Conservation (phyloP, 2,329 filamentous ascomycete genomes). For the Sphaerostilbella broomeana region DNA sequence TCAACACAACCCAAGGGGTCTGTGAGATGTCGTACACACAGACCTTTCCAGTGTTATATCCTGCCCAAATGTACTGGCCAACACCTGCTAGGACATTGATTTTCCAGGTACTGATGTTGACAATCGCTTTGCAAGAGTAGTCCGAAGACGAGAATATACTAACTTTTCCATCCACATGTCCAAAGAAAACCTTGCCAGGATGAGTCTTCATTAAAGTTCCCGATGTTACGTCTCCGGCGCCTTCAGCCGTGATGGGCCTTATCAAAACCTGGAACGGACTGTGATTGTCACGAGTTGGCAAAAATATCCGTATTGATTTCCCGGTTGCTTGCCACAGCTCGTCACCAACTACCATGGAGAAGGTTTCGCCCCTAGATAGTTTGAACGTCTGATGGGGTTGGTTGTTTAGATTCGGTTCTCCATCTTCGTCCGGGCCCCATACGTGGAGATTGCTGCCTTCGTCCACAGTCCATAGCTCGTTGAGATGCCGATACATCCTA, state of each 20-base stretch:
- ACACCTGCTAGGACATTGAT: slow-evolving; percentile 82
- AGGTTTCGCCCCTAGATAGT: slow-evolving; percentile 73
- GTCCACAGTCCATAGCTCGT: slow-evolving; percentile 91
- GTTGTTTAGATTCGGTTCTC: slow-evolving; percentile 66
- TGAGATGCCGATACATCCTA: slow-evolving; percentile 77
- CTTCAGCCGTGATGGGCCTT: slow-evolving; percentile 61
- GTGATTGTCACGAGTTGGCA: slow-evolving; percentile 62
- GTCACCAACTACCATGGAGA: slow-evolving; percentile 79
- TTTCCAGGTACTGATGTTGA: slow-evolving; percentile 90
- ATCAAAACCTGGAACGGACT: slow-evolving; percentile 69
- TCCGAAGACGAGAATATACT: slow-evolving; percentile 80
- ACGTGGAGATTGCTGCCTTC: slow-evolving; percentile 80
- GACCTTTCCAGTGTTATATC: slow-evolving; percentile 88
- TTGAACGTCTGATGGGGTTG: slow-evolving; percentile 68
- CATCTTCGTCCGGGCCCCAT: slow-evolving; percentile 70
- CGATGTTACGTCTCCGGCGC: slow-evolving; percentile 80
- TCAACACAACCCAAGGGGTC: slow-evolving; percentile 82
- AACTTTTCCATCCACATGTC: slow-evolving; percentile 88
- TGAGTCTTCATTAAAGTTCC: slow-evolving; percentile 69
- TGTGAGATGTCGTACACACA: slow-evolving; percentile 82
- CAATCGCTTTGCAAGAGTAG: slow-evolving; percentile 68
- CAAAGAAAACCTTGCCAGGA: slow-evolving; percentile 77
- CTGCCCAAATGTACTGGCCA: slow-evolving; percentile 82
- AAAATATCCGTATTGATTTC: slow-evolving; percentile 80
- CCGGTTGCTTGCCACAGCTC: slow-evolving; percentile 83